phyloP scores from a whole-genome alignment of 148 eudicot genomes.

The Fagopyrum esculentum region DNA sequence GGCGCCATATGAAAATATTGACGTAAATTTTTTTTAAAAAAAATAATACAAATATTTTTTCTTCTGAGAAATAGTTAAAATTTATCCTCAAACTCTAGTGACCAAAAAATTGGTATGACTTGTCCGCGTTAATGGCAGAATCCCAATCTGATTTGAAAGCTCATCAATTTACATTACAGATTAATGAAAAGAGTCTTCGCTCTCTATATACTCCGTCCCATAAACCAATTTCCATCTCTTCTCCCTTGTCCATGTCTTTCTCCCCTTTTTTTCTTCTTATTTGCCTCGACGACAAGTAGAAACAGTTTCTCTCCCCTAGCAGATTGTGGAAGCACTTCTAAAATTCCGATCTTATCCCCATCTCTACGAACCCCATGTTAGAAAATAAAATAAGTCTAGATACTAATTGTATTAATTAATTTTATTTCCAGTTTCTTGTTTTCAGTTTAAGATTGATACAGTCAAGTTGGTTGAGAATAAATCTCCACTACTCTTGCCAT shows the following conservation, averaged over 20 bases:
- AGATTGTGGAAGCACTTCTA: slow-evolving; percentile 21
- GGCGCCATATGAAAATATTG: too few relatives aligned
- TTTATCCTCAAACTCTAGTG: too few relatives aligned
- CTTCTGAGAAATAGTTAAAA: too few relatives aligned
- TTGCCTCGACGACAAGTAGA: slow-evolving; percentile 5
- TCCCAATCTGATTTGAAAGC: slow-evolving; percentile 12
- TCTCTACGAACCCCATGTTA: slow-evolving; percentile 23
- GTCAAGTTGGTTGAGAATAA: too few relatives aligned
- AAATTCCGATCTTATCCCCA: slow-evolving; percentile 27
- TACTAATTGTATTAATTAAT: too few relatives aligned
- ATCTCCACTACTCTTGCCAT: too few relatives aligned
- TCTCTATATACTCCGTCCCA: slow-evolving; percentile 27
- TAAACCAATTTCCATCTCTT: slow-evolving; percentile 11
- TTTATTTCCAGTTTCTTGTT: too few relatives aligned
- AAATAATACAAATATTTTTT: too few relatives aligned
- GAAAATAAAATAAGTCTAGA: too few relatives aligned
- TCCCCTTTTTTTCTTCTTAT: slow-evolving; percentile 10
- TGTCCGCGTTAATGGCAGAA: slow-evolving; percentile 42
- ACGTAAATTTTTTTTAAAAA: too few relatives aligned
- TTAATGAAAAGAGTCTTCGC: slow-evolving; percentile 44
- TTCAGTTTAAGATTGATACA: too few relatives aligned
- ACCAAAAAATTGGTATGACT: not conserved
- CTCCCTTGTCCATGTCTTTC: slow-evolving; percentile 14
- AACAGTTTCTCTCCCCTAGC: not conserved
- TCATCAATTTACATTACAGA: slow-evolving; percentile 24